Conservation (phyloP, 2,329 filamentous ascomycete genomes). For the Tolypocladium tropicale region DNA sequence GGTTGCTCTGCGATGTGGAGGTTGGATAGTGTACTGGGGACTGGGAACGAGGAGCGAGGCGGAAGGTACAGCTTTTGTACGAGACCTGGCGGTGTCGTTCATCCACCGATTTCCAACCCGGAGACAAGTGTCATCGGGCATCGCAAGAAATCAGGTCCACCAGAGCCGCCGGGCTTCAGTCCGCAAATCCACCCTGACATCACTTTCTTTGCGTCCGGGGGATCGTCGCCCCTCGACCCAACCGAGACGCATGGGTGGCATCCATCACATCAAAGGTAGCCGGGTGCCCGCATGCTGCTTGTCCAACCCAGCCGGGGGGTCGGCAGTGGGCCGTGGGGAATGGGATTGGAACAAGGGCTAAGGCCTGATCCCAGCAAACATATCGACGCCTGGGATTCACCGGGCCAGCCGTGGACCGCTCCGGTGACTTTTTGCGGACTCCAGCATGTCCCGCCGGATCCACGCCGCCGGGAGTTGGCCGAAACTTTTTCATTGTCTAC, state of each 20-base stretch:
- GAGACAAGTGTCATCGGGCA: neutral
- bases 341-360: neutral
- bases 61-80: neutral
- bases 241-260: neutral
- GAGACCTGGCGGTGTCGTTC: neutral
- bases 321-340: too few relatives aligned
- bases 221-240: neutral
- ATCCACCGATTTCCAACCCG: neutral
- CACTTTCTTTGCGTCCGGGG: neutral
- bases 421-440: neutral
- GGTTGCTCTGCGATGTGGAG: neutral
- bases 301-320: too few relatives aligned
- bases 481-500: neutral
- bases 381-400: neutral
- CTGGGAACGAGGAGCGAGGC: neutral
- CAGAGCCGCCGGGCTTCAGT: neutral
- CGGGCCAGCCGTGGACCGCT: neutral
- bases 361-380: neutral
- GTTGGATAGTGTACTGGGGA: neutral
- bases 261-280: neutral
- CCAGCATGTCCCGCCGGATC: neutral
- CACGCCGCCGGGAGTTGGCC: neutral
- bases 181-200: neutral
- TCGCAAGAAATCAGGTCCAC: neutral
- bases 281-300: too few relatives aligned